Percentiles rank a stretch among this genome's conserved stretches.
phyloP scores from a whole-genome alignment of 1,139 yeast genomes.

The Ashbya aceris region DNA sequence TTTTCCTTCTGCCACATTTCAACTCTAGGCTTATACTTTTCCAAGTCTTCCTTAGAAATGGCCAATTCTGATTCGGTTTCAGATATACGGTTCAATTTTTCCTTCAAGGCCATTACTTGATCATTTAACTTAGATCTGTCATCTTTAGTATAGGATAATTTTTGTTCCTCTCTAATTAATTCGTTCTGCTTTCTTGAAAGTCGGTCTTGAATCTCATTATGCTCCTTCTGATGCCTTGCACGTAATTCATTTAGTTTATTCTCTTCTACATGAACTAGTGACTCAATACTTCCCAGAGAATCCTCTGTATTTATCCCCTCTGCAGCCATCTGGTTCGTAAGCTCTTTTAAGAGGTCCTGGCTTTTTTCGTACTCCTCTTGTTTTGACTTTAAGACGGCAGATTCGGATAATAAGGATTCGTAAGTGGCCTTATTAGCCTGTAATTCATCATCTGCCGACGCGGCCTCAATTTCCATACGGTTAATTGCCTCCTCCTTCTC shows the following conservation, averaged over 20 bases:
- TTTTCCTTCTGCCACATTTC: slow-evolving; percentile 30
- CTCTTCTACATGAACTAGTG: background rate
- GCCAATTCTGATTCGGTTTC: slow-evolving; percentile 14
- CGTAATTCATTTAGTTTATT: background rate
- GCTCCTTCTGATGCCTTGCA: slow-evolving; percentile 2
- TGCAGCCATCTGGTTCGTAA: background rate
- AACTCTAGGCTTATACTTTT: slow-evolving; percentile 25
- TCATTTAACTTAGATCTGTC: slow-evolving; percentile 27
- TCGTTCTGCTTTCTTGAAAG: slow-evolving; percentile 4
- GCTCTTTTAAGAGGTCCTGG: background rate
- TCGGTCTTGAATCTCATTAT: background rate
- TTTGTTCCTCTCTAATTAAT: slow-evolving; percentile 15
- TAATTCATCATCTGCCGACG: slow-evolving; percentile 18
- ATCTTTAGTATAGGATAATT: slow-evolving; percentile 17
- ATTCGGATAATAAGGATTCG: slow-evolving; percentile 38
- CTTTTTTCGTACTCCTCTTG: slow-evolving; percentile 30
- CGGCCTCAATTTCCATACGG: slow-evolving; percentile 12
- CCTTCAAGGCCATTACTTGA: slow-evolving; percentile 25
- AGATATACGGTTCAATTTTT: slow-evolving; percentile 8
- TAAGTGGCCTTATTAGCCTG: slow-evolving; percentile 30
- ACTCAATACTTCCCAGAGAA: background rate
- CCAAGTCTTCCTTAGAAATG: slow-evolving; percentile 12
- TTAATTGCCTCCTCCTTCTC: slow-evolving; percentile 32
- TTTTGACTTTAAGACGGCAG: slow-evolving; percentile 51
- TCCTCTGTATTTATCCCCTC: background rate